phyloP scores from a whole-genome alignment of 306 rosid genomes.

The Malus asiatica region DNA sequence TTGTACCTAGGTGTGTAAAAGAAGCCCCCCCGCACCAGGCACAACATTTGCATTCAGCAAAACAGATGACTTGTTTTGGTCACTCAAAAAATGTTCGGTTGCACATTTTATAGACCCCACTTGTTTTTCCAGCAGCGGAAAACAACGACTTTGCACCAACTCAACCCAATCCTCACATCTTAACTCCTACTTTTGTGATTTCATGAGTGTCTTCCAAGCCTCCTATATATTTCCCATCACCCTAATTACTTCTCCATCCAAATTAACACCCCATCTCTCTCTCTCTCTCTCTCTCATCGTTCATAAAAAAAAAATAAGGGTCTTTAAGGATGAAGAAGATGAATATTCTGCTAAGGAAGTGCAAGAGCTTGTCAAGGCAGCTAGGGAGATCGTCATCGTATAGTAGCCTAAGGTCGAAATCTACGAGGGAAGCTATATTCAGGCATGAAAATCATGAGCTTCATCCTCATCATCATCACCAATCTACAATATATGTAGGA shows the following conservation, averaged over 20 bases:
- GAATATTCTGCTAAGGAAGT: conserved; percentile 57
- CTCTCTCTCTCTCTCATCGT: conserved; percentile 7
- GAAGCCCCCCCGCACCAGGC: background rate
- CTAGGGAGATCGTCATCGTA: conserved; percentile 73
- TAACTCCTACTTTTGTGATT: conserved; percentile 21
- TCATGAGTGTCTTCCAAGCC: conserved; percentile 52
- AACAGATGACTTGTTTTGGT: conserved; percentile 47
- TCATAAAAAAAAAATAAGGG: background rate
- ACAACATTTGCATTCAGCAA: background rate
- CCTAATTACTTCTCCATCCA: background rate
- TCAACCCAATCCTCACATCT: conserved; percentile 18
- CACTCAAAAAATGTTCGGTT: conserved; percentile 37
- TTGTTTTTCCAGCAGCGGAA: conserved; percentile 39
- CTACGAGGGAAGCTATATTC: conserved; percentile 38
- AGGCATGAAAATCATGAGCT: conserved; percentile 9
- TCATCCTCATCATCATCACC: conserved; percentile 11
- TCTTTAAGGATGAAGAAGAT: conserved; percentile 78
- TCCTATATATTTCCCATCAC: conserved; percentile 12
- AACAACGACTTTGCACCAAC: conserved; percentile 56
- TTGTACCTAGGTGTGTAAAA: background rate
- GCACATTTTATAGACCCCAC: conserved; percentile 48
- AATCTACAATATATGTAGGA: conserved; percentile 56
- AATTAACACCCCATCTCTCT: background rate
- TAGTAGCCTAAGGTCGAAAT: conserved; percentile 68
- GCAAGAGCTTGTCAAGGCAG: conserved; percentile 81